phyloP scores from a whole-genome alignment of 305 asterid species.

The Fraxinus albicans region DNA sequence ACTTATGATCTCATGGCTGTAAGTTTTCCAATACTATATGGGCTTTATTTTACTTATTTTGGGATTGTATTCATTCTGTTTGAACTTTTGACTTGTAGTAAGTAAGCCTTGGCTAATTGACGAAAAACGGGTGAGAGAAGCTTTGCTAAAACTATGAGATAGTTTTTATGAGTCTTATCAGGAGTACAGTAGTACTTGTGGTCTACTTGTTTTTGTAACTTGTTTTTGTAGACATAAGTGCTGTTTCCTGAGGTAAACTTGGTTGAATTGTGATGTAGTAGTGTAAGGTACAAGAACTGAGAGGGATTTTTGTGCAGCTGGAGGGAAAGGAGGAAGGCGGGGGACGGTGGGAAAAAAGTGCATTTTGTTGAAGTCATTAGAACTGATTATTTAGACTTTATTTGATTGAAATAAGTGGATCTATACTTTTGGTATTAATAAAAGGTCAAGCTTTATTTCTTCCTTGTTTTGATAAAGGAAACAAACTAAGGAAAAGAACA shows the following conservation, averaged over 20 bases:
- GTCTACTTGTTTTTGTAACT: neutral
- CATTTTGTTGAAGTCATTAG: neutral
- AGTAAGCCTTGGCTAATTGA: neutral
- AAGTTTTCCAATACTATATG: slow-evolving; percentile 27
- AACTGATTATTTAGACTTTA: neutral
- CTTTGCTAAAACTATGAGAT: neutral
- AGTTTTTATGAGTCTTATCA: neutral
- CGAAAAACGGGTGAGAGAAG: neutral
- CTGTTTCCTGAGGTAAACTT: neutral
- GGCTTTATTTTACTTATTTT: neutral
- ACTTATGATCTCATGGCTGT: slow-evolving; percentile 97
- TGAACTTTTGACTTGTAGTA: neutral
- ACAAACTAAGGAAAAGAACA: neutral
- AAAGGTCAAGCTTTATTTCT: neutral
- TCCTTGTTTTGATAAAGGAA: neutral
- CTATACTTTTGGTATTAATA: neutral
- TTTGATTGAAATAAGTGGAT: neutral
- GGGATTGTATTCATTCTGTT: neutral
- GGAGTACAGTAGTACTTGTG: neutral
- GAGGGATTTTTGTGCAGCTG: neutral
- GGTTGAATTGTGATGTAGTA: neutral
- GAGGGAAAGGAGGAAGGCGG: neutral
- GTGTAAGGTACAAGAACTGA: neutral
- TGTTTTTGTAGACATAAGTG: neutral
- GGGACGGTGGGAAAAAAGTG: neutral